These are phyloP conservation scores for Tripidium arundinaceum DNA, from an alignment of 202 grass and related monocot species.

Conservation along the genomic window DNA sequence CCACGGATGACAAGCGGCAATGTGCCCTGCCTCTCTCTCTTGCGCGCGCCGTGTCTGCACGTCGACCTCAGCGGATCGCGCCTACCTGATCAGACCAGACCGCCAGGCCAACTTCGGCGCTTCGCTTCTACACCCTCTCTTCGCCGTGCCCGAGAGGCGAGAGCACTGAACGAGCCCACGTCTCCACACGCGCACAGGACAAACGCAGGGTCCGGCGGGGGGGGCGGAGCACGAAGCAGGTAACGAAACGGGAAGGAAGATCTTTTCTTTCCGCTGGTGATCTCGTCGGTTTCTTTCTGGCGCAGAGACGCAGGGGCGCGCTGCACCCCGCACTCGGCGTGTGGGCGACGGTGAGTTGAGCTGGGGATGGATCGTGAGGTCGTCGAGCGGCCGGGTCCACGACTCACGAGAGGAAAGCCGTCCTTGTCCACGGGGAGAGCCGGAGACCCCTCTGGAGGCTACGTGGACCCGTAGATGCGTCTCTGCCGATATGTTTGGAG, in stretches of 20 bases:
- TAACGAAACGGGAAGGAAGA: not conserved
- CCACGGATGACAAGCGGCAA: not conserved
- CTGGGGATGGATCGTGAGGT: not conserved
- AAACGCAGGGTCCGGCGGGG: not conserved
- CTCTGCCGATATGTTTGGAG: not conserved
- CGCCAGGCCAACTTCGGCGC: not conserved
- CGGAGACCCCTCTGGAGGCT: not conserved
- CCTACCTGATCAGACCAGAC: not conserved
- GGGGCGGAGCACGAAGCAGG: not conserved
- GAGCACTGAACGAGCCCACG: slow-evolving; percentile 7
- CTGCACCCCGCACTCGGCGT: not conserved
- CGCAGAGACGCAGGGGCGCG: not conserved
- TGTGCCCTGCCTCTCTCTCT: not conserved
- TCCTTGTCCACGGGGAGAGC: not conserved
- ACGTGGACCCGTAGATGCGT: slow-evolving; percentile 16
- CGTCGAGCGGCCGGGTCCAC: slow-evolving; percentile 25
- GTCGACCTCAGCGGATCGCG: not conserved
- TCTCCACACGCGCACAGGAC: not conserved
- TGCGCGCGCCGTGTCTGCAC: not conserved
- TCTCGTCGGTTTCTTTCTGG: slow-evolving; percentile 17
- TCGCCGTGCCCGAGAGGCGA: not conserved
- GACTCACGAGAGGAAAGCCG: not conserved
- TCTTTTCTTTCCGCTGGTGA: not conserved
- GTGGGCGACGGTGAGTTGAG: slow-evolving; percentile 21
- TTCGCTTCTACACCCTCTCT: not conserved